phyloP scores from a whole-genome alignment of 2,329 filamentous ascomycete genomes.

The Cordyceps farinosa region DNA sequence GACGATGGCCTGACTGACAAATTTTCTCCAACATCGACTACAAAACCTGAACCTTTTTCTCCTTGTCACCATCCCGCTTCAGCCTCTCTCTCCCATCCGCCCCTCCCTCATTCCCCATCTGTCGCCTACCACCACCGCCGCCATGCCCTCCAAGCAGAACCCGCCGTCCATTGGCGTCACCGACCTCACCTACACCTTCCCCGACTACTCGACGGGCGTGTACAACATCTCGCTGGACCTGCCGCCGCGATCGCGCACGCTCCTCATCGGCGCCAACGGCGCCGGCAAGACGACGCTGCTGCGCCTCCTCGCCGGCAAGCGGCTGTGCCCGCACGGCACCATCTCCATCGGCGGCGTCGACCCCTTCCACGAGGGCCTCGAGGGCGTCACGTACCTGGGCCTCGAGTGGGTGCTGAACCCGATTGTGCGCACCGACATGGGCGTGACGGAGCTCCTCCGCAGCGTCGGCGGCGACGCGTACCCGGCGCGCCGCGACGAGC shows the following conservation, averaged over 20 bases:
- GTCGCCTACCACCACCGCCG: neutral
- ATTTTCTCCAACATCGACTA: constrained; percentile 1
- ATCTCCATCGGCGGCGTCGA: constrained; percentile 80
- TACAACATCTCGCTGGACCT: constrained; percentile 69
- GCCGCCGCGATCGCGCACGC: constrained; percentile 77
- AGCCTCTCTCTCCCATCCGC: neutral
- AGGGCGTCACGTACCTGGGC: constrained; percentile 95
- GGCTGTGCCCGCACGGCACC: constrained; percentile 72
- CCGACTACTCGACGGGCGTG: constrained; percentile 77
- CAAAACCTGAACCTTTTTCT: neutral
- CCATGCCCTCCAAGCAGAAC: constrained; percentile 30
- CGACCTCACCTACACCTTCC: constrained; percentile 83
- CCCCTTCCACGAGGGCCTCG: constrained; percentile 84
- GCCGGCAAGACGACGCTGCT: constrained; percentile 96
- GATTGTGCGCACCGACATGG: constrained; percentile 93
- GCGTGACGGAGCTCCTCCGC: constrained; percentile 77
- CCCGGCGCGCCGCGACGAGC: constrained; percentile 76
- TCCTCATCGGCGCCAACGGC: constrained; percentile 94
- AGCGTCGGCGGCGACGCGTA: constrained; percentile 85
- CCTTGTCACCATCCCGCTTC: neutral
- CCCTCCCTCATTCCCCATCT: neutral
- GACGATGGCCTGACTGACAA: neutral
- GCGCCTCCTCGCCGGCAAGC: constrained; percentile 90
- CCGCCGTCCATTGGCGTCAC: constrained; percentile 66
- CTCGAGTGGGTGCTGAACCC: constrained; percentile 98